A percentile compares a stretch with the other conserved stretches of the same genome.
phyloP scores from a whole-genome alignment of 2,329 filamentous ascomycete species.

The Pestalotiopsis fici region DNA sequence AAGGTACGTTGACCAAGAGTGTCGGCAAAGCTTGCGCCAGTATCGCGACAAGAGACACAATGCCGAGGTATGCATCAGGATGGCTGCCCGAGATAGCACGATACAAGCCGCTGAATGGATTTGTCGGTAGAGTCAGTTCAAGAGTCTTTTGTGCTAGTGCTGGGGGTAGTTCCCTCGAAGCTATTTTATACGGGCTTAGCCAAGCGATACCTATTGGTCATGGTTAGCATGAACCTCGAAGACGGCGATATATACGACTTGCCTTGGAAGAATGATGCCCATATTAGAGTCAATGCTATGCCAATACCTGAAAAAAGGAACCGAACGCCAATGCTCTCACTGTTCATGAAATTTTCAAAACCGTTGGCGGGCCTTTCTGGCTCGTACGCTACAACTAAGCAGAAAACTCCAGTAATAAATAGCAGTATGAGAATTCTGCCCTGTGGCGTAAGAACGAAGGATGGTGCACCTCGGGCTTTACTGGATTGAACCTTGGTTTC shows the following conservation, averaged over 20 bases:
- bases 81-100: conserved; percentile 32
- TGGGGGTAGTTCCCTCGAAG: conserved; percentile 30
- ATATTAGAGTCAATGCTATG: conserved; percentile 37
- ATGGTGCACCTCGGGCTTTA: conserved; percentile 14
- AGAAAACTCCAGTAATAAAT: conserved; percentile 27
- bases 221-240: neutral
- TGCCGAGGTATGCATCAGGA: conserved; percentile 31
- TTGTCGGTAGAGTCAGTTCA: conserved; percentile 30
- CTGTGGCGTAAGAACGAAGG: conserved; percentile 26
- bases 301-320: conserved; percentile 41
- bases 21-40: conserved; percentile 38
- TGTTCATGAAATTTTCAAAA: conserved; percentile 43
- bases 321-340: conserved; percentile 36
- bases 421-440: conserved; percentile 24
- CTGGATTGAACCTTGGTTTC: conserved; percentile 16
- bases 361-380: conserved; percentile 29
- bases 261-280: conserved; percentile 37
- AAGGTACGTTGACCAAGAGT: conserved; percentile 39
- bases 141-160: conserved; percentile 34
- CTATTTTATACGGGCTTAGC: conserved; percentile 34
- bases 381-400: conserved; percentile 37
- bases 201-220: conserved; percentile 23
- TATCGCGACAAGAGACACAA: conserved; percentile 32
- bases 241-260: conserved; percentile 10
- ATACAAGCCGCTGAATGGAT: conserved; percentile 39